Evolutionary conservation across 2,329 filamentous ascomycete species (phyloP).

Genomic region (Gnomoniopsis smithogilvyi): DNA sequence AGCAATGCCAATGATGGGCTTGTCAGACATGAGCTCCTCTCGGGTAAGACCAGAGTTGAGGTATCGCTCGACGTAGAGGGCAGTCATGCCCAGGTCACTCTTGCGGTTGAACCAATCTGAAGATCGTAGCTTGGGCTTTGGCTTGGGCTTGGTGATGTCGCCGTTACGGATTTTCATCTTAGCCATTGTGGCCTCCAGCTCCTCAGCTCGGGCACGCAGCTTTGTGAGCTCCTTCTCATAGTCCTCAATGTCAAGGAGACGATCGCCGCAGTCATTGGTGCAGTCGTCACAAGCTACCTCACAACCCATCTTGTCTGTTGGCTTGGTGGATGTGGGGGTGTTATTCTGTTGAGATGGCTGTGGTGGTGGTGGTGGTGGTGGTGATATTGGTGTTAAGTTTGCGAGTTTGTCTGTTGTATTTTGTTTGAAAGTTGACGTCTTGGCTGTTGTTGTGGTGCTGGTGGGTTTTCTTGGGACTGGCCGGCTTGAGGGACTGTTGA

Average conservation of each 20-base stretch:
- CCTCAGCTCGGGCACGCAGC: slow-evolving; percentile 20
- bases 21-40: slow-evolving; percentile 45
- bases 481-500: not conserved
- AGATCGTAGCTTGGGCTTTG: slow-evolving; percentile 30
- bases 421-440: not conserved
- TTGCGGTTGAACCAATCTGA: slow-evolving; percentile 41
- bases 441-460: not conserved
- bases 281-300: slow-evolving; percentile 10
- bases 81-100: slow-evolving; percentile 27
- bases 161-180: slow-evolving; percentile 2
- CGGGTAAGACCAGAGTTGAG: slow-evolving; percentile 47
- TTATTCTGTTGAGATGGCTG: no score
- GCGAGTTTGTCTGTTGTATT: not conserved
- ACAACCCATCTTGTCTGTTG: slow-evolving; percentile 9
- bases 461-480: not conserved
- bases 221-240: slow-evolving; percentile 23
- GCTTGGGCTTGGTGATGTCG: not conserved
- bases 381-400: not conserved
- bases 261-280: not conserved
- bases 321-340: not conserved
- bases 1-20: slow-evolving; percentile 49
- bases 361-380: not conserved
- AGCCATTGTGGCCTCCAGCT: slow-evolving; percentile 22
- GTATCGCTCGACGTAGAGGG: slow-evolving; percentile 47
- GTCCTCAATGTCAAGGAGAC: slow-evolving; percentile 24